Conservation (phyloP, 2,329 filamentous ascomycete species). For the Ascomycota sp. region DNA sequence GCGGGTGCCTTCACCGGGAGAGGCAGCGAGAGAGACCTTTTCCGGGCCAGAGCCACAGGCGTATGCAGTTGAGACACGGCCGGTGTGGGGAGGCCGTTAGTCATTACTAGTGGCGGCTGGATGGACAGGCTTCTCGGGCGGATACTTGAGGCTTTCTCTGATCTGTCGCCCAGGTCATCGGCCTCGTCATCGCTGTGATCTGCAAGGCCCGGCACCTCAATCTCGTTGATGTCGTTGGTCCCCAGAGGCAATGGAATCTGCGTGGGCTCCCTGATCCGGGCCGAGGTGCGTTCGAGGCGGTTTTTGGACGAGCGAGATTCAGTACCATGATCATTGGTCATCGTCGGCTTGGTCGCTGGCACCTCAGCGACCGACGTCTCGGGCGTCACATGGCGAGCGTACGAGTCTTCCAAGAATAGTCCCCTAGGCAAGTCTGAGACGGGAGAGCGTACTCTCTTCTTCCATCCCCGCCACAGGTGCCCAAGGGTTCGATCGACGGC, state of each 20-base stretch:
- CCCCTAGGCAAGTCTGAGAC: slow-evolving; percentile 23
- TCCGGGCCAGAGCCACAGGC: slow-evolving; percentile 15
- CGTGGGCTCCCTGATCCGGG: slow-evolving; percentile 13
- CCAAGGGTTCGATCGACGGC: slow-evolving; percentile 78
- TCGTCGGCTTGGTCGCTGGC: no score
- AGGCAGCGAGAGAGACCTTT: slow-evolving; percentile 29
- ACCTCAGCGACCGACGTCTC: no score
- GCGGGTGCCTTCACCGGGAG: slow-evolving; percentile 11
- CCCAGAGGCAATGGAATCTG: slow-evolving; percentile 46
- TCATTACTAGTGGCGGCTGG: slow-evolving; percentile 4
- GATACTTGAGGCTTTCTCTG: slow-evolving; percentile 10
- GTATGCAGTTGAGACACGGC: slow-evolving; percentile 14
- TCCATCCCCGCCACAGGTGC: slow-evolving; percentile 85
- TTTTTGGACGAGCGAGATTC: slow-evolving; percentile 4
- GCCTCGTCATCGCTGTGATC: slow-evolving; percentile 42
- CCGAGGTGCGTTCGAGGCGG: slow-evolving; percentile 4
- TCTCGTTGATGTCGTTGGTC: slow-evolving; percentile 54
- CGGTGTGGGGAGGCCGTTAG: slow-evolving; percentile 12
- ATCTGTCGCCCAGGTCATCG: slow-evolving; percentile 18
- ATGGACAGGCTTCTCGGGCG: slow-evolving; percentile 26
- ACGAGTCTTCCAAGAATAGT: no score
- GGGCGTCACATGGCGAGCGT: no score
- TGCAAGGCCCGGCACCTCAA: slow-evolving; percentile 54
- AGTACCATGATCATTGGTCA: not conserved
- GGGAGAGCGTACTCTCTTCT: slow-evolving; percentile 55